Evolutionary conservation across 768 basidiomycete species (phyloP), one percentile per base, ranked within the genome.

Genomic region (Kwoniella dejecticola): DNA sequence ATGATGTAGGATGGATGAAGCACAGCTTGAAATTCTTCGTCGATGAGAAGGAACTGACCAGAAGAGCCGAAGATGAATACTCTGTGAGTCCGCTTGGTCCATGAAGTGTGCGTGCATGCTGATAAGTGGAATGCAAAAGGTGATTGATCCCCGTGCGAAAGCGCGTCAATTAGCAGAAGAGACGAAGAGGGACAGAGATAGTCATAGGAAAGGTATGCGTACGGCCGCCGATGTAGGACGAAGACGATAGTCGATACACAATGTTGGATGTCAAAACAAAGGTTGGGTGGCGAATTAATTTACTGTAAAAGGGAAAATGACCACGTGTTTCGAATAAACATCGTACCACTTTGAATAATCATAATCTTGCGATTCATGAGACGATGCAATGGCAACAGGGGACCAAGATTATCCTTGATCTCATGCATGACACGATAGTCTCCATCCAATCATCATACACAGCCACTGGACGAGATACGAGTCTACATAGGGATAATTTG

Each of bases 1-100:
- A 79, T 50, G 77, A 79, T 68, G 73, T 77, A 19, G 77, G 71
- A 29, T 79, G 74, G 72, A 70, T 79, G 74, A 66, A 60, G 23
- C 77, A 79, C 58, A 57, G 59, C 17, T 56, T 79, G 36, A 77
- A 72, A 29, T 77, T 77, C 30, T 29, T 60, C 15, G 72, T 75
- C 42, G 75, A 74, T 49, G 68, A 73, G 38, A 70, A 69, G 60
- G 74, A 76, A 49, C 55, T 76, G 38, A 73, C 70, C 15, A 57
- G 77, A 45, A 53, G 77, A 41, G 77, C 77, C 8, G 77, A 79
- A 52, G 75, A 74, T 3, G 77, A 79, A 56, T 79, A 79, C 48
- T 60, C 70, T 13, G 77, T 79, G 56, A 72, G 77, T 63, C 48
- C 13, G 53, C 11, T n/a, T 42, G 17, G 8, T 38, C 60, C 50